Evolutionary conservation across 23 red algal species (phyloP).

Genomic region (Gracilaria gracilis): DNA sequence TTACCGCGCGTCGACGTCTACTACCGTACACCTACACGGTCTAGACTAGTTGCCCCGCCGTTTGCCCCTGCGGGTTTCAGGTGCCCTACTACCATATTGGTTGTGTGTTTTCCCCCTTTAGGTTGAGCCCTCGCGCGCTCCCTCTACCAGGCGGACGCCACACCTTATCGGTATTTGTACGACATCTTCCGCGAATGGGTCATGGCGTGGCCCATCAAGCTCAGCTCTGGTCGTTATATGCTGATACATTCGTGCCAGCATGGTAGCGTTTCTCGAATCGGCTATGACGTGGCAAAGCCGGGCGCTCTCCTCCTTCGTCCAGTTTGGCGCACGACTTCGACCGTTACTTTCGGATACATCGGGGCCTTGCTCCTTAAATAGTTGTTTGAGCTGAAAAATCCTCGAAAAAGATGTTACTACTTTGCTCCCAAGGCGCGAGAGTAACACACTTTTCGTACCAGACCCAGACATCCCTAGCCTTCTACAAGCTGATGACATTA

Average conservation of each 20-base stretch:
- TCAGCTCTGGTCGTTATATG: neutral
- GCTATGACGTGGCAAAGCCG: conserved; percentile 37
- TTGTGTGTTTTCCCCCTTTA: no score
- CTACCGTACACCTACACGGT: no score
- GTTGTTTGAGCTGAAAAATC: neutral
- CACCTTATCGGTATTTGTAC: no score
- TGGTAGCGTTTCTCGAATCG: conserved; percentile 5
- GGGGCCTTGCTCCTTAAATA: neutral
- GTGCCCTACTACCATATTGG: no score
- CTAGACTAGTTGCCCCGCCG: no score
- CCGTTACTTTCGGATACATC: neutral
- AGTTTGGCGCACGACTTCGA: conserved; percentile 6
- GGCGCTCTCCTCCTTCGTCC: conserved; percentile 21
- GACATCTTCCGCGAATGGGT: conserved; percentile 13
- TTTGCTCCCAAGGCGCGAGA: neutral
- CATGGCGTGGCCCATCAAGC: neutral
- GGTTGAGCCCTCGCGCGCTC: no score
- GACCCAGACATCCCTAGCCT: conserved; percentile 9
- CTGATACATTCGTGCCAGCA: conserved; percentile 2
- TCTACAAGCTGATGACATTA: neutral
- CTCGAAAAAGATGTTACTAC: neutral
- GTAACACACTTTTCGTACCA: neutral
- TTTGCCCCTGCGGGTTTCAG: no score
- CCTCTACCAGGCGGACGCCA: no score
- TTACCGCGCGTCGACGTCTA: no score